A percentile compares a stretch with the other conserved stretches of the same genome.
Conservation (phyloP, 306 rosid genomes). For the Hippophae tibetana region DNA sequence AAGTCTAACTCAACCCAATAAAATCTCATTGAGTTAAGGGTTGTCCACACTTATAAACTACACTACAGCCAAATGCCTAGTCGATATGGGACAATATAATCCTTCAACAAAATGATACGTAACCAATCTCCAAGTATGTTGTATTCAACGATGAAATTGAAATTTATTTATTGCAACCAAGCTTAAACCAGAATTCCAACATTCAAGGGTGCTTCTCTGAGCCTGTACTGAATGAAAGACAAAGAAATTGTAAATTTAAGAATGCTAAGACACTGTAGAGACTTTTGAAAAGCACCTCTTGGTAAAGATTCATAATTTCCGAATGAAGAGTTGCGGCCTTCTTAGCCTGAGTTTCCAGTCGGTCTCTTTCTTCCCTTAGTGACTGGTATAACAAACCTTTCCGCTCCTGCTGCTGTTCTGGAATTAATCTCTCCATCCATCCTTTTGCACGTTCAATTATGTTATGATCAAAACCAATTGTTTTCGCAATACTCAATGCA, state of each 20-base stretch:
- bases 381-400: conserved; percentile 70
- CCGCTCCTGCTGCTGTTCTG: conserved; percentile 75
- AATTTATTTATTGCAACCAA: background rate
- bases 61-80: no score
- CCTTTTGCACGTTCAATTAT: conserved; percentile 47
- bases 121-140: background rate
- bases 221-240: background rate
- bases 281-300: conserved; percentile 44
- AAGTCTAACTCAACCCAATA: no score
- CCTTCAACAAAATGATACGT: background rate
- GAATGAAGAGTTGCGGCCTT: conserved; percentile 57
- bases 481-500: conserved; percentile 76
- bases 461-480: conserved; percentile 61
- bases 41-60: no score
- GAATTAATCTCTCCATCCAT: conserved; percentile 70
- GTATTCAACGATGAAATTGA: background rate
- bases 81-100: no score
- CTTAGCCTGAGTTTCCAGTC: conserved; percentile 57
- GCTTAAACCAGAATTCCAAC: background rate
- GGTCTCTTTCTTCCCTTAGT: conserved; percentile 58
- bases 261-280: conserved; percentile 1
- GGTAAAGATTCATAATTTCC: conserved; percentile 45
- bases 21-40: no score
- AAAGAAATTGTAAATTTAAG: background rate
- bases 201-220: background rate